These are phyloP conservation scores for Penicillium atrosanguineum DNA, from an alignment of 495 filamentous ascomycete genomes.

Conservation along the genomic window DNA sequence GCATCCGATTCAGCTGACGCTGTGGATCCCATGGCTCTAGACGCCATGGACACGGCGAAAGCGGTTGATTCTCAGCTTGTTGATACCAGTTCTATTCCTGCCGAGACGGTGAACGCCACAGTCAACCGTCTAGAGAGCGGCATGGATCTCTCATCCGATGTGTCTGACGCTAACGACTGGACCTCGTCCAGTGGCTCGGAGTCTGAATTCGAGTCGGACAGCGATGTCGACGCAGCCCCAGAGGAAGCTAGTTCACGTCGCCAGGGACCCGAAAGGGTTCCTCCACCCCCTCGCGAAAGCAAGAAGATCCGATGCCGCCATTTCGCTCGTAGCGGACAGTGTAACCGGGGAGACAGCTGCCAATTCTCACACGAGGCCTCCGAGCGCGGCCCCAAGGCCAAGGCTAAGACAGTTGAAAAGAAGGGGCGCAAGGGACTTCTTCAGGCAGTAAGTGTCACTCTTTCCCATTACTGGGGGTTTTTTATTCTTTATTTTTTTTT, in stretches of 20 bases:
- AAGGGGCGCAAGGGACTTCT: constrained; percentile 47
- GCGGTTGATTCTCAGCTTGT: background rate
- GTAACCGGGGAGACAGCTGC: constrained; percentile 44
- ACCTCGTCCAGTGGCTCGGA: constrained; percentile 39
- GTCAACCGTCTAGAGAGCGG: background rate
- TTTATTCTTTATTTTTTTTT: no score
- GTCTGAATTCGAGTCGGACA: constrained; percentile 26
- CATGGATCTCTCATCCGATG: constrained; percentile 9
- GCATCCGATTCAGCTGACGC: constrained; percentile 4
- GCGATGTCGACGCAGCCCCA: constrained; percentile 39
- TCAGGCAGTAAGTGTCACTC: constrained; percentile 45
- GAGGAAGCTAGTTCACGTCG: constrained; percentile 43
- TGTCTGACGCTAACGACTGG: constrained; percentile 32
- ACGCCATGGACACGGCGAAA: background rate
- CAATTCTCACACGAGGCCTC: constrained; percentile 44
- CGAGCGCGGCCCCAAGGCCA: constrained; percentile 32
- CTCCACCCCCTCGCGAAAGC: constrained; percentile 39
- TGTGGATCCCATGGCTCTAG: constrained; percentile 1
- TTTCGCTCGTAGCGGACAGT: constrained; percentile 46
- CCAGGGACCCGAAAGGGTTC: constrained; percentile 39
- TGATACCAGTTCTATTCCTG: background rate
- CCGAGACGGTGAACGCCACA: background rate
- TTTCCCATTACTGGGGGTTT: background rate
- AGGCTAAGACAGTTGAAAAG: constrained; percentile 27
- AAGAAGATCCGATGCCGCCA: constrained; percentile 42